Base-by-base conservation (phyloP, 1,284 basidiomycete species). In the Coniophora puteana region DNA sequence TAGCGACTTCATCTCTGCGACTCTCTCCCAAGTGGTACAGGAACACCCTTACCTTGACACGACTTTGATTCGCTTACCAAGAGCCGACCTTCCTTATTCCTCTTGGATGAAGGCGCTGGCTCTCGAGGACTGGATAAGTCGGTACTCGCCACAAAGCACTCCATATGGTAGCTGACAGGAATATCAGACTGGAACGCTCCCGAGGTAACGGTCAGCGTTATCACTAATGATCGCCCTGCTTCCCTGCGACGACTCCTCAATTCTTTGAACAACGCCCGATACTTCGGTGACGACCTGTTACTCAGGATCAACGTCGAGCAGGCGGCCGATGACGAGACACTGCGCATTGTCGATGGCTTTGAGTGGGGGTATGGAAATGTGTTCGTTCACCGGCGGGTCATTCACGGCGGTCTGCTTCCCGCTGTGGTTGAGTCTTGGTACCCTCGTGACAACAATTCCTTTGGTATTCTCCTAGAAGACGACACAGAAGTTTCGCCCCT, bases 391-490 rank as follows among this genome's bases (percentile, higher is more conserved):
- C 84, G 83, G 52, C 75, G 89, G 10, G 71, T 90, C 41, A 65
- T 87, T 14, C 80, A 81, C 42, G 89, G 78, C 4, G 89, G 88
- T 2, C 68, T 92, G 14, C 74, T 92, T 45, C 74, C 84, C 3
- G 85, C 89, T 6, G 78, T 92, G 8, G 83, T 90, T 10, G 89
- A 92, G 58, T 86, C 85, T 3, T 92, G 89, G 89, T 91, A 89
- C 56, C 89, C 89, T 3, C 63, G 67, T 22, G 70, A 73, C 16
- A 75, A 89, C 45, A 65, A 91, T 50, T 76, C 80, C 2, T 90
- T 89, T 55, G 89, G 83, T 4, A 58, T 92, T 5, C 63, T 92
- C 14, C 72, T 92, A 5, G 89, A 91, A 57, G 89, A 92, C 54
- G 89, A 92, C 54, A 71, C 89, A 5, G 89, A 92, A 54, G 61